Conservation (phyloP, 139 green algal genomes). For the Pseudopediastrum boryanum region DNA sequence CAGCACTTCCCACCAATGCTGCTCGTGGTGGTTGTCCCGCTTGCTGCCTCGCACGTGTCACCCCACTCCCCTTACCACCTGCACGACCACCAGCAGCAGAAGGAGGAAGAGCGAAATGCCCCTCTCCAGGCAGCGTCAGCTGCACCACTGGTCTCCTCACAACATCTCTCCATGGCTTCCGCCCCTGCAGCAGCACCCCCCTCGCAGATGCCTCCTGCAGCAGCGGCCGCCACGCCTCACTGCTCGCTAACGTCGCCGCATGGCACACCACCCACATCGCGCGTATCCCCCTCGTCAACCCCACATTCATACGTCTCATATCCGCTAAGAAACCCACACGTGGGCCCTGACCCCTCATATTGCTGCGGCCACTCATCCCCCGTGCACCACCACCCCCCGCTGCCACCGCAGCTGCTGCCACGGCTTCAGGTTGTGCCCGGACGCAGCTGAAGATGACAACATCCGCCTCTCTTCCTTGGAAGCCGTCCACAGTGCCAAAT, state of each 20-base stretch:
- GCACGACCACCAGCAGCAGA: not conserved
- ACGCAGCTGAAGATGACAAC: conserved; percentile 74
- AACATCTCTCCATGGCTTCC: not conserved
- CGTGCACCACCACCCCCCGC: not conserved
- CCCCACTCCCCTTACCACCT: too few relatives aligned
- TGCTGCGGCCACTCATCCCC: not conserved
- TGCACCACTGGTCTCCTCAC: not conserved
- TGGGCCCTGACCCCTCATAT: not conserved
- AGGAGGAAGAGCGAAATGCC: too few relatives aligned
- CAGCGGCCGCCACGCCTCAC: conserved; percentile 52
- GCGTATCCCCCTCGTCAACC: conserved; percentile 63
- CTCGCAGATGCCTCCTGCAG: conserved; percentile 39
- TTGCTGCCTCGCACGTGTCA: too few relatives aligned
- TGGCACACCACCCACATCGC: conserved; percentile 73
- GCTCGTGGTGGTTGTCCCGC: too few relatives aligned
- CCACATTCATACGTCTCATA: conserved; percentile 79
- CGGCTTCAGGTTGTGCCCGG: conserved; percentile 40
- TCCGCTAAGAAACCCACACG: conserved; percentile 73
- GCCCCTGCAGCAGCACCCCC: conserved; percentile 33
- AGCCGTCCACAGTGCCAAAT: conserved; percentile 72
- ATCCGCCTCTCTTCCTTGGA: conserved; percentile 74
- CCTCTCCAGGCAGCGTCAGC: not conserved
- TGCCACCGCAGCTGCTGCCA: not conserved
- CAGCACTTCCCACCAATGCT: too few relatives aligned
- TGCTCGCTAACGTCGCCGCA: conserved; percentile 47